Evolutionary conservation across 2,329 filamentous ascomycete genomes (phyloP).

Genomic region (Magnaporthiopsis poae): DNA sequence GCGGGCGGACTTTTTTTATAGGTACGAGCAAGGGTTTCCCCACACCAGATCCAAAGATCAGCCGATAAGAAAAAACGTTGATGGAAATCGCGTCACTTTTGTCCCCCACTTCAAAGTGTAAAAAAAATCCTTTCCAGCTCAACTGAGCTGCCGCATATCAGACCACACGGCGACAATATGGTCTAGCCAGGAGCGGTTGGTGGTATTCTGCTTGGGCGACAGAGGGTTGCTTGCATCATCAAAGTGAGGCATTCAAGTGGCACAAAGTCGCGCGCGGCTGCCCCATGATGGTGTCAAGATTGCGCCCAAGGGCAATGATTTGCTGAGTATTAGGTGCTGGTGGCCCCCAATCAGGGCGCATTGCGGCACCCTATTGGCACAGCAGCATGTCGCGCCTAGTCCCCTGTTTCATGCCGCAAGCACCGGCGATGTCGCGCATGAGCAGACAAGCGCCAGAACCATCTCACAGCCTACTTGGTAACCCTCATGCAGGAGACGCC

Average conservation of each 20-base stretch:
- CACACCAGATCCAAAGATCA: slow-evolving; percentile 7
- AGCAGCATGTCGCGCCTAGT: neutral
- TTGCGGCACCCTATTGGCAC: neutral
- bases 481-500: neutral
- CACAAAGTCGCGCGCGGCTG: neutral
- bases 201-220: neutral
- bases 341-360: neutral
- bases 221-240: neutral
- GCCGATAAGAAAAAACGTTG: slow-evolving; percentile 1
- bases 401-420: neutral
- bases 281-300: neutral
- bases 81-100: neutral
- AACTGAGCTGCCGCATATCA: neutral
- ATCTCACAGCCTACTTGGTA: neutral
- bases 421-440: neutral
- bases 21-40: neutral
- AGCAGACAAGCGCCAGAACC: neutral
- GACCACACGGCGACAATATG: neutral
- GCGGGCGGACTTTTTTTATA: slow-evolving; percentile 1
- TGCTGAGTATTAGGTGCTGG: too few species aligned
- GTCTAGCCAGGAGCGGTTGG: neutral
- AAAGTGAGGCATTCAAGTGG: neutral
- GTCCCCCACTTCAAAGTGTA: neutral
- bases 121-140: neutral
- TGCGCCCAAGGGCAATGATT: neutral